These are phyloP conservation scores for Cinnamomum micranthum DNA, from an alignment of 164 flowering plant species.

Conservation along the genomic window DNA sequence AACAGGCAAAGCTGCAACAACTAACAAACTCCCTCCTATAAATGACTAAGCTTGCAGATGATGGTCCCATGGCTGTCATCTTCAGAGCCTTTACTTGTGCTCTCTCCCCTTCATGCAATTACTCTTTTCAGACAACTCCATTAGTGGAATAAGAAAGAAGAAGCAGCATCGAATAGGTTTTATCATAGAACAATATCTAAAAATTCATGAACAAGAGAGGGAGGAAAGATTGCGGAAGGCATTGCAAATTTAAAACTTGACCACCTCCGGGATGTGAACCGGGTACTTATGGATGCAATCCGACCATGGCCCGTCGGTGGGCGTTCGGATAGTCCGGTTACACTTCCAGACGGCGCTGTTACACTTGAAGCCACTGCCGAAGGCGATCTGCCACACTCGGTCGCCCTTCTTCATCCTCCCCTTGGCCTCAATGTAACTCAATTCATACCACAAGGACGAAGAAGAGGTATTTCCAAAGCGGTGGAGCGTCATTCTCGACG, in stretches of 20 bases:
- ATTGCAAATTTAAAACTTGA: conserved; percentile 3
- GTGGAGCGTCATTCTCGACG: conserved; percentile 39
- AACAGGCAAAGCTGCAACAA: too few species aligned
- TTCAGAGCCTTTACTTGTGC: too few species aligned
- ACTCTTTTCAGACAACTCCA: too few species aligned
- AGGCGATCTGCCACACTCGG: conserved; percentile 30
- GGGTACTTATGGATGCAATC: conserved; percentile 17
- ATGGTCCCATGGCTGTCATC: too few species aligned
- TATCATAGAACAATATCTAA: too few species aligned
- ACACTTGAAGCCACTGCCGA: conserved; percentile 37
- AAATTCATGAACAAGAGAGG: too few species aligned
- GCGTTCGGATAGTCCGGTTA: background rate
- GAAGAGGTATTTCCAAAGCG: conserved; percentile 40
- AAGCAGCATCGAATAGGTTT: too few species aligned
- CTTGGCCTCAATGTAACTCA: conserved; percentile 28
- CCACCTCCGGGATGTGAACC: conserved; percentile 8
- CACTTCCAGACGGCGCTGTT: conserved; percentile 32
- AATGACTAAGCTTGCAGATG: too few species aligned
- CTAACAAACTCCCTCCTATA: too few species aligned
- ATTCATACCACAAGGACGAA: conserved; percentile 37
- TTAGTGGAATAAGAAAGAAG: too few species aligned
- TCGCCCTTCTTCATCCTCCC: conserved; percentile 33
- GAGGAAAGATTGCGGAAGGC: too few species aligned
- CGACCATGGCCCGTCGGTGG: conserved; percentile 18
- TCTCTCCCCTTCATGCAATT: too few species aligned